These are phyloP conservation scores for Paralagenidium karlingii DNA, from an alignment of 352 stramenopile genomes.

Conservation along the genomic window DNA sequence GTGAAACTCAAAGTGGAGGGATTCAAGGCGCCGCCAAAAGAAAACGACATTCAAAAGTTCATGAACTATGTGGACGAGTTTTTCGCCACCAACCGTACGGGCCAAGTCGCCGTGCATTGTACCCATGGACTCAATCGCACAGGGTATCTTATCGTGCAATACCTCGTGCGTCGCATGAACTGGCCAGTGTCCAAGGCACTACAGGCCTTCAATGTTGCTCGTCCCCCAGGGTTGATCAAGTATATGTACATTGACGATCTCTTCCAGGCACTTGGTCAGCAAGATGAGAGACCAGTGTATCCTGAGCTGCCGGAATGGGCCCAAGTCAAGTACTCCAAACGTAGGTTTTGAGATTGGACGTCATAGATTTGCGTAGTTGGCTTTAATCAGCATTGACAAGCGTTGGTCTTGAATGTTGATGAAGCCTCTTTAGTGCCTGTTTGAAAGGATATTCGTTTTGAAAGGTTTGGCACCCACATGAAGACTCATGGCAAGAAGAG, in stretches of 20 bases:
- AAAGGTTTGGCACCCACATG: too few relatives aligned
- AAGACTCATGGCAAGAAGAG: too few relatives aligned
- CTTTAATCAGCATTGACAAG: too few relatives aligned
- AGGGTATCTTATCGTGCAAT: slow-evolving; percentile 60
- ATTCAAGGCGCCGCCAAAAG: slow-evolving; percentile 34
- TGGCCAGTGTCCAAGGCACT: slow-evolving; percentile 43
- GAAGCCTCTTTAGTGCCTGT: too few relatives aligned
- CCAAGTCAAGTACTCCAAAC: slow-evolving; percentile 49
- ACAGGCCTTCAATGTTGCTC: slow-evolving; percentile 39
- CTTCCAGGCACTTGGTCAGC: slow-evolving; percentile 26
- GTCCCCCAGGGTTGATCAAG: slow-evolving; percentile 68
- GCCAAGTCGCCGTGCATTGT: slow-evolving; percentile 58
- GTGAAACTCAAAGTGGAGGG: slow-evolving; percentile 67
- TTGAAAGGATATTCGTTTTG: too few relatives aligned
- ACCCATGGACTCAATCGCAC: slow-evolving; percentile 72
- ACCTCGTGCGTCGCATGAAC: slow-evolving; percentile 37
- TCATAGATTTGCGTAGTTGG: too few relatives aligned
- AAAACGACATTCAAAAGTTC: slow-evolving; percentile 41
- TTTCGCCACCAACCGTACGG: slow-evolving; percentile 16
- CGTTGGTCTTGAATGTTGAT: too few relatives aligned
- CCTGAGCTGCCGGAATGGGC: slow-evolving; percentile 53
- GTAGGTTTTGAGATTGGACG: too few relatives aligned
- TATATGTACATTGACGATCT: slow-evolving; percentile 75
- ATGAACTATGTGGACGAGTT: slow-evolving; percentile 54
- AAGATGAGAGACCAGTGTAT: slow-evolving; percentile 25